Evolutionary conservation across 2,329 filamentous ascomycete genomes (phyloP), one percentile per base, ranked within the genome.

Genomic region (Xylariaceae sp.): DNA sequence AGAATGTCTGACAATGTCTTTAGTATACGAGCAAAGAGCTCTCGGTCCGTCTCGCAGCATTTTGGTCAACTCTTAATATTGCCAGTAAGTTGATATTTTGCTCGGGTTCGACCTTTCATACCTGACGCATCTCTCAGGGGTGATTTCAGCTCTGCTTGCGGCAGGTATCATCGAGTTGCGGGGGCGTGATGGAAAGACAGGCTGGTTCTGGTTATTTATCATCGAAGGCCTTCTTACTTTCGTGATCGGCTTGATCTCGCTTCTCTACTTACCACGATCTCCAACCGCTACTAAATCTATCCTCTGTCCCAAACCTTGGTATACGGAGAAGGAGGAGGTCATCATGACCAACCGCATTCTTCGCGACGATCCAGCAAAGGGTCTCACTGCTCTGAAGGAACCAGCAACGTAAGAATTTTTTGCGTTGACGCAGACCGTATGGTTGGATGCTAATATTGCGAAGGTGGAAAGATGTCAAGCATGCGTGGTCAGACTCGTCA

Each of bases 11-110:
- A n/a, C n/a, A n/a, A n/a, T n/a, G n/a, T n/a, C n/a, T 45, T 38
- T 19, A 45, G 65, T 91, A 89, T 67, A 89, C 80, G 37, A 79
- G 79, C 1, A 74, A 74, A 42, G 86, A 90, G 60, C 69, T 91
- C 0, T 83, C 85, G 0, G 74, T 77, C 10, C 76, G 86, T 1
- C 67, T 90, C 16, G 79, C 79, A 54, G 79, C 73, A 63, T 89
- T 89, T 67, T 90, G 85, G 86, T 80, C 80, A 0, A 75, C 83
- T 0, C 79, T 85, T 11, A 76, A 76, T 45, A 71, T 70, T 0
- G 76, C 43, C 22, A 36, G 43, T 45, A 45, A 17, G 43, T n/a
- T 36, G 3, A 37, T 22, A 20, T 10, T 8, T 7, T 7, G 17
- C 16, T 20, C 8, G 20, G 20, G 10, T 19, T 22, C 22, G 10